Conservation (phyloP, 805 yeast genomes). For the Cyberlindnera saturnus region DNA sequence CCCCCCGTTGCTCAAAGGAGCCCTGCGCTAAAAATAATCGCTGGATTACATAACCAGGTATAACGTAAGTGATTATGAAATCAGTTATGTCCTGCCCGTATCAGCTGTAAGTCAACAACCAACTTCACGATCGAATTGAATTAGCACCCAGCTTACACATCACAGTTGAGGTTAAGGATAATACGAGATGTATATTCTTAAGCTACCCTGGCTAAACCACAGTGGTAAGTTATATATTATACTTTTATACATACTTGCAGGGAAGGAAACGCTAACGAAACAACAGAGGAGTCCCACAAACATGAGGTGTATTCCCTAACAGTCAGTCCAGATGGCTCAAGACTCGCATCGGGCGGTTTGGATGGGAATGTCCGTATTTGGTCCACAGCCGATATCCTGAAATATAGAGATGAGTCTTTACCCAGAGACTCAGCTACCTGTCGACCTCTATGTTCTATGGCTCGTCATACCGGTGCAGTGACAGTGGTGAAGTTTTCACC, state of each 20-base stretch:
- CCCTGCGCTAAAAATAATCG: too few relatives aligned
- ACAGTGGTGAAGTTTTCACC: slow-evolving; percentile 92
- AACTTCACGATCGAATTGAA: too few relatives aligned
- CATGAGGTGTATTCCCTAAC: slow-evolving; percentile 83
- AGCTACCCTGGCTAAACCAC: slow-evolving; percentile 70
- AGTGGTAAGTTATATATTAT: slow-evolving; percentile 29
- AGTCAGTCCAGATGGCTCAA: slow-evolving; percentile 72
- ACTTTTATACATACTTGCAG: too few relatives aligned
- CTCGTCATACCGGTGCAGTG: slow-evolving; percentile 94
- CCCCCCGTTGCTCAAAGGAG: too few relatives aligned
- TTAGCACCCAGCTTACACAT: background rate
- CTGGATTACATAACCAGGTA: too few relatives aligned
- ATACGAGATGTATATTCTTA: slow-evolving; percentile 49
- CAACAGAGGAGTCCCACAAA: slow-evolving; percentile 65
- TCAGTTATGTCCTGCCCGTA: too few relatives aligned
- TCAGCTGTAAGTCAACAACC: too few relatives aligned
- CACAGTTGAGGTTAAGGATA: background rate
- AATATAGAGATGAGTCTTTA: slow-evolving; percentile 25
- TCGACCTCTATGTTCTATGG: slow-evolving; percentile 80
- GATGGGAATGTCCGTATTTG: slow-evolving; percentile 92
- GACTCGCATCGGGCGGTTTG: slow-evolving; percentile 90
- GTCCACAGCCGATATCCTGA: slow-evolving; percentile 55
- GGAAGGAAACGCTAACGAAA: slow-evolving; percentile 2
- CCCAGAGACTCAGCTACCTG: slow-evolving; percentile 26
- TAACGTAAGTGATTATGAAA: too few relatives aligned